These are phyloP conservation scores for Hemileccinum rubropunctum DNA, from an alignment of 768 basidiomycete genomes.

Conservation along the genomic window DNA sequence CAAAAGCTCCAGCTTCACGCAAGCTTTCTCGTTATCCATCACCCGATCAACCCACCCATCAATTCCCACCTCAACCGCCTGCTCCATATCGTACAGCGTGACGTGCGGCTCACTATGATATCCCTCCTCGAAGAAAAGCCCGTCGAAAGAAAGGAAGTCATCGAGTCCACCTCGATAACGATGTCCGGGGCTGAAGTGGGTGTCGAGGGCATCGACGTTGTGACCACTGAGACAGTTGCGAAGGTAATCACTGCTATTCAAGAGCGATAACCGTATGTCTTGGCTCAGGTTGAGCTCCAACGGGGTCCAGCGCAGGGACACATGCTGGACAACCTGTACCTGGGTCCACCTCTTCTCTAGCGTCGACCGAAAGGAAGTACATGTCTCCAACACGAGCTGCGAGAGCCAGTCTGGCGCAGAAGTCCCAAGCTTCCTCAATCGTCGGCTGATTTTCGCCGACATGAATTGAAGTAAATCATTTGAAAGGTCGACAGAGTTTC, in stretches of 20 bases:
- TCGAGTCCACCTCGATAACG: constrained; percentile 6
- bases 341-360: constrained; percentile 36
- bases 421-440: constrained; percentile 36
- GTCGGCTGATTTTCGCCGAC: constrained; percentile 36
- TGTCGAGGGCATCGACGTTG: not conserved
- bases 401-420: constrained; percentile 15
- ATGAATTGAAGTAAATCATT: constrained; percentile 40
- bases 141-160: constrained; percentile 13
- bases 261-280: constrained; percentile 36
- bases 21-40: constrained; percentile 4
- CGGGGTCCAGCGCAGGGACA: constrained; percentile 30
- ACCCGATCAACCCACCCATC: constrained; percentile 33
- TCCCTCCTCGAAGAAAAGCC: constrained; percentile 5
- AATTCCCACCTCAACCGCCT: constrained; percentile 27
- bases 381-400: not conserved
- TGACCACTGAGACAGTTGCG: constrained; percentile 7
- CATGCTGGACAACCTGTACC: constrained; percentile 28
- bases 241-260: constrained; percentile 29
- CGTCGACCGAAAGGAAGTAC: constrained; percentile 7
- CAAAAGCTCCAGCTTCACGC: constrained; percentile 18
- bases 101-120: constrained; percentile 9
- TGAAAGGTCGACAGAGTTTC: not conserved
- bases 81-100: constrained; percentile 38
- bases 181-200: not conserved
- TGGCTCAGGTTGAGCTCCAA: constrained; percentile 22